Conservation (phyloP, 345 rosid genomes). For the Brassica cretica region DNA sequence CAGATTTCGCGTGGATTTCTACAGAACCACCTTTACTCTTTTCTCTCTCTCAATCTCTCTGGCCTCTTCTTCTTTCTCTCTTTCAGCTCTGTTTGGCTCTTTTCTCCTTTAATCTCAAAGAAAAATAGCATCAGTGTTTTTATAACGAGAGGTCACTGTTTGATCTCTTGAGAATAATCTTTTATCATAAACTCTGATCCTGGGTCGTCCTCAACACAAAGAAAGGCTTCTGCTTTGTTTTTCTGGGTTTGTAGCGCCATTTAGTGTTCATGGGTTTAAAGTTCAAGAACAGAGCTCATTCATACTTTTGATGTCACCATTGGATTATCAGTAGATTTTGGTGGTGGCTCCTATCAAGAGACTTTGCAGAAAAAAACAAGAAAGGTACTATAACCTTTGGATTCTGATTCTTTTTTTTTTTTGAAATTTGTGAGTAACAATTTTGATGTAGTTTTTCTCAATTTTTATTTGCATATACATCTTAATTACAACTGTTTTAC, state of each 20-base stretch:
- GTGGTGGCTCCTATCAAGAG: slow-evolving; percentile 11
- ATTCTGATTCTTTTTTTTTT: not conserved
- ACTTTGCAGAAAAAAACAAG: slow-evolving; percentile 2
- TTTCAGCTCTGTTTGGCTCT: not conserved
- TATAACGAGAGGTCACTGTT: slow-evolving; percentile 36
- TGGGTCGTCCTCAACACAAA: slow-evolving; percentile 15
- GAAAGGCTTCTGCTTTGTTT: slow-evolving; percentile 12
- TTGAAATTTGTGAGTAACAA: not conserved
- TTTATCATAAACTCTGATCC: slow-evolving; percentile 28
- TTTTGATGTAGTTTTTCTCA: not conserved
- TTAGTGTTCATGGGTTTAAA: slow-evolving; percentile 40
- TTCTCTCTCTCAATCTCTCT: not conserved
- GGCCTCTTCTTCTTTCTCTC: slow-evolving; percentile 20
- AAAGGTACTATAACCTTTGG: slow-evolving; percentile 10
- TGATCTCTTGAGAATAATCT: slow-evolving; percentile 22
- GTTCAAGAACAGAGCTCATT: slow-evolving; percentile 52
- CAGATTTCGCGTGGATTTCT: slow-evolving; percentile 43
- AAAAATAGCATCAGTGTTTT: slow-evolving; percentile 18
- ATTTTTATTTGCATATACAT: not conserved
- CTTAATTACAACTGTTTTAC: not conserved
- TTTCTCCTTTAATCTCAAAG: not conserved
- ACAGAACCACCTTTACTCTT: not conserved
- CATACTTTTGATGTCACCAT: slow-evolving; percentile 46
- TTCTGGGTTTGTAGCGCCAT: slow-evolving; percentile 27
- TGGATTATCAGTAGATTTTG: slow-evolving; percentile 8